Conservation (phyloP, 768 basidiomycete genomes). For the Lactarius psammicola region DNA sequence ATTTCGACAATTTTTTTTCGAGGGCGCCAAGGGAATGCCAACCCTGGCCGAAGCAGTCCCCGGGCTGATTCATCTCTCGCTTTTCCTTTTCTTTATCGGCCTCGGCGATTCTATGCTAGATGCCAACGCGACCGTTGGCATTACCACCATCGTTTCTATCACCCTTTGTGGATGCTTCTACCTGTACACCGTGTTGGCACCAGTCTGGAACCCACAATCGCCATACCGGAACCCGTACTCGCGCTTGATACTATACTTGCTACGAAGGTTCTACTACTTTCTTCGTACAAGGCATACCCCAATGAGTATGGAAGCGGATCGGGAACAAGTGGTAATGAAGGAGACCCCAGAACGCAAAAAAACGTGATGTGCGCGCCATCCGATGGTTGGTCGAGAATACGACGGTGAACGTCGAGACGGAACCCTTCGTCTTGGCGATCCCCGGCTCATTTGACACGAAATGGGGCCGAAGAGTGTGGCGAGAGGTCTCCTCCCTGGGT, state of each 20-base stretch:
- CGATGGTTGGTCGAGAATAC: constrained; percentile 4
- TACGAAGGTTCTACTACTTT: not conserved
- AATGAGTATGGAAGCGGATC: not conserved
- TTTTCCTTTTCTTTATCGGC: constrained; percentile 10
- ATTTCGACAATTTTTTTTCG: not conserved
- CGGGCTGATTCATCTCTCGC: constrained; percentile 1
- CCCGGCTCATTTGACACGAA: not conserved
- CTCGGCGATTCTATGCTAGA: not conserved
- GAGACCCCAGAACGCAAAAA: not conserved
- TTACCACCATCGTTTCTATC: not conserved
- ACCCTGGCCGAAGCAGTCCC: not conserved
- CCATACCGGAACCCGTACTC: constrained; percentile 1
- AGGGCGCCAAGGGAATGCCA: not conserved
- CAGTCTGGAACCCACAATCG: not conserved
- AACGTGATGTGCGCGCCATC: constrained; percentile 2
- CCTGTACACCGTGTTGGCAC: not conserved
- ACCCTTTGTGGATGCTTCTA: not conserved
- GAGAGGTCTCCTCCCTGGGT: not conserved
- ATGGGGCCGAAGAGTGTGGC: constrained; percentile 8
- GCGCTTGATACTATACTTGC: not conserved
- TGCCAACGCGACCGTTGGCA: not conserved
- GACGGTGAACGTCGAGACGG: not conserved
- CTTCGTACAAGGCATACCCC: no score
- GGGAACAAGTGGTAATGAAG: not conserved
- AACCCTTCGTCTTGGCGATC: not conserved